Evolutionary conservation across 2,329 filamentous ascomycete genomes (phyloP).

Genomic region (Fusarium kyushuense): DNA sequence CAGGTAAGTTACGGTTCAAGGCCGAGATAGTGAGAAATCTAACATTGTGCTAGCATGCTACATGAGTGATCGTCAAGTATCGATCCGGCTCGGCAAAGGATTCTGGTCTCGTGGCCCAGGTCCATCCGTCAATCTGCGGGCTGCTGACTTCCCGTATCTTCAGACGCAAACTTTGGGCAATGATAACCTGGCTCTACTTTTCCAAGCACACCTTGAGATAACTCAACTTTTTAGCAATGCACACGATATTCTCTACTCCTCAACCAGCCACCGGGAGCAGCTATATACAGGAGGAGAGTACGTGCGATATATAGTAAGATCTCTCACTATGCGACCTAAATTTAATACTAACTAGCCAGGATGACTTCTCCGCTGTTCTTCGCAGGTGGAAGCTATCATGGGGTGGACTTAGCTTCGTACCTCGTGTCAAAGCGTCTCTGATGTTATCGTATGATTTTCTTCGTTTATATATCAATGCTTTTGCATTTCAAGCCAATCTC

Average conservation of each 20-base stretch:
- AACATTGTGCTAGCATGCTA: slow-evolving; percentile 63
- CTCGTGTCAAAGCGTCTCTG: slow-evolving; percentile 74
- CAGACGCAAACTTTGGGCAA: slow-evolving; percentile 68
- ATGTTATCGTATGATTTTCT: slow-evolving; percentile 79
- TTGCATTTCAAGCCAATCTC: slow-evolving; percentile 79
- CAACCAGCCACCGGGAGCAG: slow-evolving; percentile 75
- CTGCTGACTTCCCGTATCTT: slow-evolving; percentile 76
- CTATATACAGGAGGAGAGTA: slow-evolving; percentile 78
- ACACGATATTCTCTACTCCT: slow-evolving; percentile 79
- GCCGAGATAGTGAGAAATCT: background rate
- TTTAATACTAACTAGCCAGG: slow-evolving; percentile 48
- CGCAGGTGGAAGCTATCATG: slow-evolving; percentile 78
- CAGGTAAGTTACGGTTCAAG: slow-evolving; percentile 53
- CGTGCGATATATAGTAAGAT: slow-evolving; percentile 72
- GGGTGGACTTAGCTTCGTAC: slow-evolving; percentile 73
- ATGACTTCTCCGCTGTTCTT: slow-evolving; percentile 77
- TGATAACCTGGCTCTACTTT: slow-evolving; percentile 76
- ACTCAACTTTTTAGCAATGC: slow-evolving; percentile 80
- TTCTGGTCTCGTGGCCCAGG: slow-evolving; percentile 81
- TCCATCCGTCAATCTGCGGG: slow-evolving; percentile 72
- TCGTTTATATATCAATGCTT: slow-evolving; percentile 79
- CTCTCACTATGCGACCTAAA: rapidly evolving
- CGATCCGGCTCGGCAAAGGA: slow-evolving; percentile 76
- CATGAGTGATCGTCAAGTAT: slow-evolving; percentile 75
- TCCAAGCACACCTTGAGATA: slow-evolving; percentile 77